A percentile compares a stretch with the other conserved stretches of the same genome.
Evolutionary conservation across 73 alveolate species (phyloP).

Genomic region (Tetrahymena malaccensis): DNA sequence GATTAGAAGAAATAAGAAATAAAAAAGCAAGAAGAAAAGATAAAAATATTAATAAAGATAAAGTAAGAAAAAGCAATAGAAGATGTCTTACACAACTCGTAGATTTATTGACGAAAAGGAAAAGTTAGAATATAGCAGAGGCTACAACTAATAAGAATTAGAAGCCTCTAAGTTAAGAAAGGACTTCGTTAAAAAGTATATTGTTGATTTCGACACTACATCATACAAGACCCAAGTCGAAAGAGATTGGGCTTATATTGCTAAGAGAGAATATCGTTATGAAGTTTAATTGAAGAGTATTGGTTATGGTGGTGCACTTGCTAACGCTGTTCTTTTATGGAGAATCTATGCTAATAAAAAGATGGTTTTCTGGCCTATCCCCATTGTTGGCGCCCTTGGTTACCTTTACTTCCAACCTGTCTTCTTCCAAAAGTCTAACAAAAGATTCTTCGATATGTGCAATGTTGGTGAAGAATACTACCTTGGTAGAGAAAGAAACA

Average conservation of each 20-base stretch:
- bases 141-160: constrained; percentile 17
- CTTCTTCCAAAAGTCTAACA: constrained; percentile 50
- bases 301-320: constrained; percentile 59
- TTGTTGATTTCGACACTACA: constrained; percentile 32
- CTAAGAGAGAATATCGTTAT: constrained; percentile 70
- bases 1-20: neutral
- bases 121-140: constrained; percentile 41
- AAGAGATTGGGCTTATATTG: constrained; percentile 82
- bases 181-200: constrained; percentile 34
- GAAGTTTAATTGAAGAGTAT: constrained; percentile 61
- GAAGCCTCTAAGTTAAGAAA: constrained; percentile 37
- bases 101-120: constrained; percentile 31
- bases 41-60: neutral
- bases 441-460: constrained; percentile 75
- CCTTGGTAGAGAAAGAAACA: constrained; percentile 74
- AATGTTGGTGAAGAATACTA: constrained; percentile 80
- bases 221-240: constrained; percentile 64
- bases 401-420: constrained; percentile 50
- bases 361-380: constrained; percentile 31
- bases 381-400: constrained; percentile 37
- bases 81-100: constrained; percentile 41
- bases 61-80: neutral
- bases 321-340: constrained; percentile 40
- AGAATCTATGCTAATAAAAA: constrained; percentile 53
- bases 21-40: neutral